Evolutionary conservation across 495 filamentous ascomycete species (phyloP), one percentile per base, ranked within the genome.

Genomic region (Neurospora sp.): DNA sequence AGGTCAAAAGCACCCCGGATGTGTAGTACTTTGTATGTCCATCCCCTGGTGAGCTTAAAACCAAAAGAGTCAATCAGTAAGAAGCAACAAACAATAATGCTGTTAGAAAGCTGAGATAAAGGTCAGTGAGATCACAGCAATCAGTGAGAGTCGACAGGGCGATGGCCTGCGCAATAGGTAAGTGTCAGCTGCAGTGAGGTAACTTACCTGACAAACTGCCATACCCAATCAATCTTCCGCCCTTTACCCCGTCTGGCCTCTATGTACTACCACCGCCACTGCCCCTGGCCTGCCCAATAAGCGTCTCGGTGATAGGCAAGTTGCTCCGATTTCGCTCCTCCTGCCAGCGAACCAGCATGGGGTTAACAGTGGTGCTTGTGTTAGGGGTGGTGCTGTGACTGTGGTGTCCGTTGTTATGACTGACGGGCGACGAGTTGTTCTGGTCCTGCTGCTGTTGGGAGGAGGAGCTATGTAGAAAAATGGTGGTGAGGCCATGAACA

Each of bases 221-320:
- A 5, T 59, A 59, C 10, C 53, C 14, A 35, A 35, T 65, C 27
- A 65, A 37, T 3, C 53, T 65, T 65, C 53, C 53, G 31, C 53
- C 22, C 14, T 1, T 65, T 1, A 35, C 18, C 14, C 27, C 27
- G 14, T 18, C 53, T 35, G 14, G 27, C 14, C 53, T 37, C 27
- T 68, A 70, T 71, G 12, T 71, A 8, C 70, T 59, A 65, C 53
- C 27, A 65, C 27, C 7, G 4, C 53, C 27, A 27, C 27, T 35
- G 1, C 31, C 2, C 27, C 0, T 65, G 53, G 53, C 6, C 53
- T 65, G 53, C 8, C 53, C 27, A 65, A 76, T 69, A 46, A 81
- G 75, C 10, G 73, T 78, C 76, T 85, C 83, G 72, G 61, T 81
- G 71, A 83, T 78, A 65, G 83, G 78, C 59, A 85, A 80, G n/a